Base-by-base conservation (phyloP, 108 stramenopile genomes). In the Cyclotella sp. region DNA sequence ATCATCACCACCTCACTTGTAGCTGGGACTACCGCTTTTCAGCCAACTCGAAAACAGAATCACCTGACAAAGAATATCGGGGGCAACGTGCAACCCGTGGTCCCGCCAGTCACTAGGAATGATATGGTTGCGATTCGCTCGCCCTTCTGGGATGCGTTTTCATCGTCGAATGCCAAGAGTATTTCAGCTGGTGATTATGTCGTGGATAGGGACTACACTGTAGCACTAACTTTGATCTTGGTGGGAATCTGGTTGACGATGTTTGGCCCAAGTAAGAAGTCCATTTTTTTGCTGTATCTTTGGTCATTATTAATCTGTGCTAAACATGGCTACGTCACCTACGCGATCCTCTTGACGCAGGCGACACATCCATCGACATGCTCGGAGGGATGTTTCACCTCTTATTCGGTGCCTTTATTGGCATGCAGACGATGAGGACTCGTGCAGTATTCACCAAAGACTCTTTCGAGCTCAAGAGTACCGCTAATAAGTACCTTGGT, bases 371-470 rank as follows among this genome's bases (percentile, higher is more conserved):
- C 62, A 63, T 74, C 28, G 79, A 81, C 52, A 51, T 68, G 26
- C 41, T 81, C 47, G 79, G 79, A n/a, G 79, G 79, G 9, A 60
- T 63, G 28, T 81, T 81, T 29, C 79, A 81, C 53, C 60, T 81
- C 28, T 81, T 73, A 73, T 81, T 81, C 49, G 79, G 79, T 28
- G 43, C 72, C 10, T 81, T 81, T 45, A 81, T 81, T 42, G 79
- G 79, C 14, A 74, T 74, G 68, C 79, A 81, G 52, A 81, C 79
- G 41, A 81, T 81, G 79, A 81, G 70, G 67, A 81, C 79, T 49
- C 72, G 79, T 15, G 79, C 73, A 14, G 79, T 81, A 16, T 74
- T 73, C 27, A 72, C 62, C 45, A 78, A 66, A 54, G 67, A 81
- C 40, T 69, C 79, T 5, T 81, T 81, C 46, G 79, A 81, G 66